phyloP scores from a whole-genome alignment of 331 rosid genomes.

The Pyracantha coccinea region DNA sequence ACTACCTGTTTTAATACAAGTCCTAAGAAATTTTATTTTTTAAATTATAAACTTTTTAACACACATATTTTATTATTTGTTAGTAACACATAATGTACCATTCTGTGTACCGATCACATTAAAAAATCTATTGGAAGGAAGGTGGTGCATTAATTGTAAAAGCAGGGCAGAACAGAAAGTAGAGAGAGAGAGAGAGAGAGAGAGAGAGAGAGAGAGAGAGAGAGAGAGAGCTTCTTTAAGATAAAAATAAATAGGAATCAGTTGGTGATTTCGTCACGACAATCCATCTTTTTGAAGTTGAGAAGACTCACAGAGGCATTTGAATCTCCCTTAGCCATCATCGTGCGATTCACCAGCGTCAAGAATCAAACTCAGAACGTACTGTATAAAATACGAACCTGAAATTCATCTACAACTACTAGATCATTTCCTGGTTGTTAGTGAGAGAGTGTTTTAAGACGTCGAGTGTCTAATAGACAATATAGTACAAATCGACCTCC shows the following conservation, averaged over 20 bases:
- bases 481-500: not conserved
- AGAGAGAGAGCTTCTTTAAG: not conserved
- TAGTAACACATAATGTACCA: too few relatives aligned
- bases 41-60: too few relatives aligned
- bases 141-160: slow-evolving; percentile 52
- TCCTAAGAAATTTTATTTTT: too few relatives aligned
- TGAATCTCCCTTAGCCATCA: fast-evolving
- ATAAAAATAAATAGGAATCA: fast-evolving
- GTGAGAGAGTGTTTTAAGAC: not conserved
- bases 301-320: too few relatives aligned
- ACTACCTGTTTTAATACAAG: too few relatives aligned
- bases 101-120: too few relatives aligned
- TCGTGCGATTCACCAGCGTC: fast-evolving
- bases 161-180: slow-evolving; percentile 26
- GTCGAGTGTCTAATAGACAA: not conserved
- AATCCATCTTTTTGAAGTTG: fast-evolving
- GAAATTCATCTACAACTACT: too few relatives aligned
- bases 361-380: too few relatives aligned
- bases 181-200: too few relatives aligned
- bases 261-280: too few relatives aligned
- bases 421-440: fast-evolving
- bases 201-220: not conserved
- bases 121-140: too few relatives aligned
- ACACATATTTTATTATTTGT: too few relatives aligned
- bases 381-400: fast-evolving